phyloP scores from a whole-genome alignment of 2,329 filamentous ascomycete genomes.

The Pseudocercospora eumusae region DNA sequence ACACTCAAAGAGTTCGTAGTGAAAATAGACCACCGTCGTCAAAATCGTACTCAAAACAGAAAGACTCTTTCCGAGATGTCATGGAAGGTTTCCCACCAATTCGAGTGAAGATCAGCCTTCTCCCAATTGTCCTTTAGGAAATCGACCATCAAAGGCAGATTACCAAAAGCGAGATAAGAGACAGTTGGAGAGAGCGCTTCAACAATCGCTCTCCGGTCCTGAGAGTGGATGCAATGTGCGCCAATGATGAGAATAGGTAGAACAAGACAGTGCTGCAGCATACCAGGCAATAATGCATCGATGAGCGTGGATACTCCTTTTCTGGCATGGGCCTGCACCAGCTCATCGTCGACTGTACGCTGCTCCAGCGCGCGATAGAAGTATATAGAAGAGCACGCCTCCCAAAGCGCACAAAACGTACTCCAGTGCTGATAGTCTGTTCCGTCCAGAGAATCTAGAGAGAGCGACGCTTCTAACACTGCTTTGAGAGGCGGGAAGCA shows the following conservation, averaged over 20 bases:
- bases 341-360: conserved; percentile 11
- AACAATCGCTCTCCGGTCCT: conserved; percentile 15
- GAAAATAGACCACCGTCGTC: background rate
- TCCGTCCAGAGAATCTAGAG: background rate
- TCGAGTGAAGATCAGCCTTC: conserved; percentile 12
- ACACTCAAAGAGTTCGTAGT: too few species aligned
- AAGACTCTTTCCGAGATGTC: conserved; percentile 22
- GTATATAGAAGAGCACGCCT: conserved; percentile 18
- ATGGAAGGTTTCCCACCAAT: conserved; percentile 25
- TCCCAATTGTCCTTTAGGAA: conserved; percentile 21
- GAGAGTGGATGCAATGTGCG: conserved; percentile 15
- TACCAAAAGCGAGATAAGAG: conserved; percentile 22
- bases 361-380: conserved; percentile 17
- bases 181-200: conserved; percentile 20
- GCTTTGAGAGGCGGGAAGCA: conserved; percentile 12
- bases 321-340: conserved; percentile 16
- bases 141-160: conserved; percentile 20
- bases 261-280: conserved; percentile 24
- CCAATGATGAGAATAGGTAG: conserved; percentile 23
- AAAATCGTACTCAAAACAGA: conserved; percentile 17
- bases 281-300: conserved; percentile 14
- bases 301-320: conserved; percentile 18
- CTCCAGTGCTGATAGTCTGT: conserved; percentile 10
- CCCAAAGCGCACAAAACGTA: conserved; percentile 12
- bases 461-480: conserved; percentile 4